These are phyloP conservation scores for Boletus fagicola DNA, from an alignment of 768 basidiomycete species.

Conservation along the genomic window DNA sequence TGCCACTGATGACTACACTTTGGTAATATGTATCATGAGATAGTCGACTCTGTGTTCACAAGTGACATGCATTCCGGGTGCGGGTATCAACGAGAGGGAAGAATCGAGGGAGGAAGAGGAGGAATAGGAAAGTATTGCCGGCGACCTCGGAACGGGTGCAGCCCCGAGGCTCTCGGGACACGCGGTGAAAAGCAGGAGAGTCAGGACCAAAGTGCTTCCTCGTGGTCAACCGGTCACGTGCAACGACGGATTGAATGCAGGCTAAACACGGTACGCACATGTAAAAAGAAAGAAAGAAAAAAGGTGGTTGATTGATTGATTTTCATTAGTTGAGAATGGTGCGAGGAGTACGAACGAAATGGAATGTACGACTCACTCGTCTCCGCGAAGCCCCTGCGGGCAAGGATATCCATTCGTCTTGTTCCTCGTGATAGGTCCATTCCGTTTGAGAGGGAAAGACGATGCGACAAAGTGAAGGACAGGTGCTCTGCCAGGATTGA, in stretches of 20 bases:
- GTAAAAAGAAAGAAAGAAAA: no score
- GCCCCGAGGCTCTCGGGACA: background rate
- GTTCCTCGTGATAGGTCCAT: background rate
- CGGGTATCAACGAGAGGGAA: background rate
- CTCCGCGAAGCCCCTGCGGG: background rate
- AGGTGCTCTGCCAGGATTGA: conserved; percentile 51
- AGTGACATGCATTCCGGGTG: background rate
- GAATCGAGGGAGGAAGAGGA: background rate
- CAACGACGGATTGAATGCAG: background rate
- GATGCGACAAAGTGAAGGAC: conserved; percentile 51
- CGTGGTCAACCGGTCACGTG: background rate
- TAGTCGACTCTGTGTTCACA: background rate
- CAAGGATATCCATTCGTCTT: background rate
- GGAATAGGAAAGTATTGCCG: background rate
- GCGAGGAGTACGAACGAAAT: background rate
- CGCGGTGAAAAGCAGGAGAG: background rate
- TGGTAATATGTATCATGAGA: no score
- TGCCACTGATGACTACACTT: no score
- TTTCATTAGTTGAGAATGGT: background rate
- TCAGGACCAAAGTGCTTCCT: background rate
- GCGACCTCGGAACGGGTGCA: background rate
- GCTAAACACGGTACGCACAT: background rate
- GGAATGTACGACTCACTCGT: background rate
- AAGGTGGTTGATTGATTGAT: background rate
- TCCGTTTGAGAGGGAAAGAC: conserved; percentile 52